Evolutionary conservation across 495 filamentous ascomycete genomes (phyloP).

Genomic region (Daldinia vernicosa): DNA sequence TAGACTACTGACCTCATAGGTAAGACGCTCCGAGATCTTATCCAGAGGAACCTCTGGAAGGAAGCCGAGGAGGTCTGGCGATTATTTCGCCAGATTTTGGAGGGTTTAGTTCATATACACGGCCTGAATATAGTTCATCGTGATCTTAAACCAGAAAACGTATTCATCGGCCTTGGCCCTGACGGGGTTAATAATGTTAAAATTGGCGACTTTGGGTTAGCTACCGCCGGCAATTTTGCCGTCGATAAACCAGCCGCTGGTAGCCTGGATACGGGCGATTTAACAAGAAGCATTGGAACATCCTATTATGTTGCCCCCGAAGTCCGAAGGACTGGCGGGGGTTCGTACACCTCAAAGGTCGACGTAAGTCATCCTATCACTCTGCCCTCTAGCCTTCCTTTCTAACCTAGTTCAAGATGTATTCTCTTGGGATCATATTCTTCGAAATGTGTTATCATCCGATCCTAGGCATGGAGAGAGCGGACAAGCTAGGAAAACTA

Average conservation of each 20-base stretch:
- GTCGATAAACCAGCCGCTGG: conserved; percentile 71
- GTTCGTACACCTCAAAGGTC: conserved; percentile 89
- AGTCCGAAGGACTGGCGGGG: conserved; percentile 74
- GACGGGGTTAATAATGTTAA: conserved; percentile 88
- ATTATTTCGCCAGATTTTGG: conserved; percentile 87
- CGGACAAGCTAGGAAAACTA: conserved; percentile 73
- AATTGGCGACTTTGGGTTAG: conserved; percentile 96
- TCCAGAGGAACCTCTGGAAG: conserved; percentile 75
- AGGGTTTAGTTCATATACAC: conserved; percentile 92
- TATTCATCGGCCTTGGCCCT: conserved; percentile 74
- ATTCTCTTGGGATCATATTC: conserved; percentile 95
- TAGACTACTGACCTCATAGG: conserved; percentile 4
- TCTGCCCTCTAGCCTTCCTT: neutral
- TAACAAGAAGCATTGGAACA: conserved; percentile 92
- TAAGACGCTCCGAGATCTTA: conserved; percentile 91
- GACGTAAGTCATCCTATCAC: conserved; percentile 68
- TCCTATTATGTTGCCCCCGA: conserved; percentile 95
- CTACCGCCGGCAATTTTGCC: conserved; percentile 82
- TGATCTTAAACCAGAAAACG: conserved; percentile 97
- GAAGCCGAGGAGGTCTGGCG: conserved; percentile 85
- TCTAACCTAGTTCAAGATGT: conserved; percentile 71
- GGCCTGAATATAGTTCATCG: conserved; percentile 92
- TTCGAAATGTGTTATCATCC: conserved; percentile 95
- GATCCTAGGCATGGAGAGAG: conserved; percentile 88
- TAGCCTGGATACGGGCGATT: conserved; percentile 59